phyloP scores from a whole-genome alignment of 139 green algal genomes.

The Closterium sp. region DNA sequence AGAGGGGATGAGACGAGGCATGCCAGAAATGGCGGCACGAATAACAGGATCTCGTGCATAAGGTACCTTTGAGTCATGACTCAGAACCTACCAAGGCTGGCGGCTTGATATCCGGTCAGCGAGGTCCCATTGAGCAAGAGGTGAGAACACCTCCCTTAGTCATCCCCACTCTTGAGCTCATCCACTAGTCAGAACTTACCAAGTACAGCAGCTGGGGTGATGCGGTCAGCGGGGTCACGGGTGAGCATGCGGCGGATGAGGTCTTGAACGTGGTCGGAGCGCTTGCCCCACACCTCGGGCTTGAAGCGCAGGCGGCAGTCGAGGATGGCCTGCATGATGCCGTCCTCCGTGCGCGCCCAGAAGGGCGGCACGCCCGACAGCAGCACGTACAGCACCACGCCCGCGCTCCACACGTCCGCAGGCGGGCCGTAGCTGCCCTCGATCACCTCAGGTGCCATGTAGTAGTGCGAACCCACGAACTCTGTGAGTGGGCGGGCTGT shows the following conservation, averaged over 20 bases:
- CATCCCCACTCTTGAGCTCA: no score
- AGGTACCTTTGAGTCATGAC: no score
- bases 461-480: constrained; percentile 85
- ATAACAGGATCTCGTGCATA: not conserved
- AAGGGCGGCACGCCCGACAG: constrained; percentile 89
- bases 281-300: constrained; percentile 65
- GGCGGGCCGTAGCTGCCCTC: constrained; percentile 71
- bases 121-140: no score
- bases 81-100: not conserved
- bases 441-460: constrained; percentile 86
- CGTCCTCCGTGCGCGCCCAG: constrained; percentile 82
- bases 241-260: constrained; percentile 56
- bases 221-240: not conserved
- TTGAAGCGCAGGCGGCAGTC: constrained; percentile 63
- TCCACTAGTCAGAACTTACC: not conserved
- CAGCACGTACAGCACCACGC: constrained; percentile 95
- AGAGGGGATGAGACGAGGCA: no score
- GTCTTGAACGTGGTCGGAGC: constrained; percentile 59
- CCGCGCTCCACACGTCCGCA: constrained; percentile 87
- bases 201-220: not conserved
- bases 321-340: constrained; percentile 74
- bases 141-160: no score
- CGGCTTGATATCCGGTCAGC: not conserved
- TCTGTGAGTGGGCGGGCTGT: constrained; percentile 64
- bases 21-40: not conserved